These are phyloP conservation scores for Solanum chiquidenum DNA, from an alignment of 257 asterid genomes.

Conservation along the genomic window DNA sequence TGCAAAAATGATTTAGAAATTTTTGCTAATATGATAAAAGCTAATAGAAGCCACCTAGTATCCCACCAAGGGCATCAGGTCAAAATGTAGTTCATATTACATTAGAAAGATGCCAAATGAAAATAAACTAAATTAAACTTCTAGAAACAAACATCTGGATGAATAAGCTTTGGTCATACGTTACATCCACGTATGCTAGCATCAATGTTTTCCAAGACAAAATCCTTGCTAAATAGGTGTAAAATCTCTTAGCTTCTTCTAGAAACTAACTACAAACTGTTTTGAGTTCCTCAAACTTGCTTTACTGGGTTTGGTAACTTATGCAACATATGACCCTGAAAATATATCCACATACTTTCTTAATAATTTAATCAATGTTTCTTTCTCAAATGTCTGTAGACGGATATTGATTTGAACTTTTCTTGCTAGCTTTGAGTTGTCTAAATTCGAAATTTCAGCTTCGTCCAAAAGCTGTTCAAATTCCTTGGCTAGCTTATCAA, in stretches of 20 bases:
- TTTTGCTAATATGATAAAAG: no score
- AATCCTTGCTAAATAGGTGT: not conserved
- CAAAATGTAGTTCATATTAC: no score
- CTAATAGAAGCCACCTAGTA: no score
- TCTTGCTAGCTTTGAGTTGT: not conserved
- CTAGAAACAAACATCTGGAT: no score
- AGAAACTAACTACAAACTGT: not conserved
- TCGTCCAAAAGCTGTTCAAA: not conserved
- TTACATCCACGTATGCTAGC: not conserved
- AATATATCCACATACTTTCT: not conserved
- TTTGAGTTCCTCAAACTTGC: not conserved
- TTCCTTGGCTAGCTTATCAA: not conserved
- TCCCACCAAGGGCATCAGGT: no score
- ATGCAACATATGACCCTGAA: no score
- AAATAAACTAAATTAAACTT: not conserved
- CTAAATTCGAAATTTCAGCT: not conserved
- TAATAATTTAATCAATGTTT: not conserved
- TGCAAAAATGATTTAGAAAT: no score
- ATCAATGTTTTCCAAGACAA: no score
- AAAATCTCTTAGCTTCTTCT: not conserved
- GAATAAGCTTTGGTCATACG: not conserved
- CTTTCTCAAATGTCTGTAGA: not conserved
- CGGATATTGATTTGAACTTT: not conserved
- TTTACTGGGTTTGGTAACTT: not conserved
- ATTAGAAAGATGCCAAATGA: no score